Evolutionary conservation across 768 basidiomycete genomes (phyloP), one percentile per base, ranked within the genome.

Genomic region (Lactarius vividus): DNA sequence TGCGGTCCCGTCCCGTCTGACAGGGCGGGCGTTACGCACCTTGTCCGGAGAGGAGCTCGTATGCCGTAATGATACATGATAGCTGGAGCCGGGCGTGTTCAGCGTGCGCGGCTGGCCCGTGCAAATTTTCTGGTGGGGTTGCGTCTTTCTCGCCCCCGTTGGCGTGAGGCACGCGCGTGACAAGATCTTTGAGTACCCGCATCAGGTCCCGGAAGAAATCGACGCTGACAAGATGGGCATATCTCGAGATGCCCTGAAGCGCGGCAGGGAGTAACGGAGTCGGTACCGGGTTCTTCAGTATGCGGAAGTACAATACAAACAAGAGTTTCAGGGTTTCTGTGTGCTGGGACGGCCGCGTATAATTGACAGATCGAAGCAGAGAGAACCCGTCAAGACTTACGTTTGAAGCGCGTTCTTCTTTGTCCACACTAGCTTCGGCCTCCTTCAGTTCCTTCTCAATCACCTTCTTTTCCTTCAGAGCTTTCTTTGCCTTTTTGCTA

Each of bases 121-220:
- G 69, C 69, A 63, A 63, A 69, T 68, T 64, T 68, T 59, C 55
- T 31, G 8, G 44, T 35, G 15, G 23, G 18, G 4, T 23, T 62
- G 60, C 70, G 59, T 62, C 70, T 66, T 62, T 73, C 73, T 62
- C 68, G 63, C 62, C 70, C 65, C 70, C 74, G 31, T 74, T 76
- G 56, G 75, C 78, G n/a, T 79, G 77, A 33, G 79, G 77, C 40
- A 73, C 71, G 67, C 85, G 85, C 59, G 79, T 73, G 71, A 96
- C 85, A 64, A 96, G 83, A 64, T 82, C 83, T 77, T 91, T 91
- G 39, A 99, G 81, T 6, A 95, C 92, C 61, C 85, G 82, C 80
- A 99, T 84, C 56, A 99, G 81, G 78, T 99, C 97, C 73, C 89
- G 88, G 85, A 98, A 99, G 79, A 99, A 98, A 75, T 99, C 96